Base-by-base conservation (phyloP, 2,329 filamentous ascomycete genomes). In the Trichoderma guizhouense region DNA sequence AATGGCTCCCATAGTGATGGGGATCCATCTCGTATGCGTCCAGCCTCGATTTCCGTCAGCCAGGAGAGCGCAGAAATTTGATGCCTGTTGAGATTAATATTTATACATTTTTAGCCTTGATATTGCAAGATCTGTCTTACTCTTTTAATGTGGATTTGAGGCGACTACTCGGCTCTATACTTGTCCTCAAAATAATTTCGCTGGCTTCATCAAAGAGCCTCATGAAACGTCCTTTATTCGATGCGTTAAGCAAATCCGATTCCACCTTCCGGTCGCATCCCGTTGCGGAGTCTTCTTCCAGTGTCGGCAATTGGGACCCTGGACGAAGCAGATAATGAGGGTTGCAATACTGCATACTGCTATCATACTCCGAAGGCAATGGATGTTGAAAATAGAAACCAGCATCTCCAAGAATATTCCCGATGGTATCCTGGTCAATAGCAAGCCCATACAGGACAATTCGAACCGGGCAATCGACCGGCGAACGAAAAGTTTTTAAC, bases 311-410 rank as follows among this genome's bases (percentile, higher is more conserved):
- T 36, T 66, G 63, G 43, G 63, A 66, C 6, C 63, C 63, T n/a
- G 63, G 63, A 24, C 63, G 43, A 24, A 55, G 43, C 24, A 66
- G 30, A 57, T 66, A 55, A 26, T 36, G 63, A 32, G 63, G 63
- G 47, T 66, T 66, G 11, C 21, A 15, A 36, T 66, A 66, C 28
- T 26, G 63, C 63, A 55, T 53, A 11, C 24, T 55, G 53, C 24
- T 60, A 60, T 60, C 18, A 60, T 34, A 60, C 55, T 60, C 55
- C 3, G 26, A n/a, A 18, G 28, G 9, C 2, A 6, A 3, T 21
- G 55, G 55, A 32, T 60, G 55, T 21, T 60, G 55, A 3, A 60
- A 60, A 32, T 60, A 60, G 26, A 60, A 7, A 3, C 55, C 55
- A 1, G 55, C 26, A 32, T 60, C 4, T 32, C 55, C 55, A 28